Conservation (phyloP, 768 basidiomycete species). For the Amanita brunnescens region DNA sequence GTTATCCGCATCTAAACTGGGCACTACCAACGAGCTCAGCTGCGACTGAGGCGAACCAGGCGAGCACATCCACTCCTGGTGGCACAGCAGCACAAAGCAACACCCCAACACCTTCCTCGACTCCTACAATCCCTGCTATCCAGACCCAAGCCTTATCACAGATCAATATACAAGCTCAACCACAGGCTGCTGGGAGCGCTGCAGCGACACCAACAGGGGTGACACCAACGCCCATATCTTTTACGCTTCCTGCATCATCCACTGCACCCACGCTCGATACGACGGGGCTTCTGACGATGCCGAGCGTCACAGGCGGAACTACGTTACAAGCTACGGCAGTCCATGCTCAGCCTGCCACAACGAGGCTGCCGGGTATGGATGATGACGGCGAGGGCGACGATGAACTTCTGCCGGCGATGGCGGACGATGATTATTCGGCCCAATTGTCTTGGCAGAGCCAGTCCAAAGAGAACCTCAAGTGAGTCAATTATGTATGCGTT, state of each 20-base stretch:
- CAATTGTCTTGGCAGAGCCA: conserved; percentile 80
- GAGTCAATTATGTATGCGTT: conserved; percentile 4
- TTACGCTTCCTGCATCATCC: not conserved
- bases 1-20: conserved; percentile 7
- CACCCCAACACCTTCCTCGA: not conserved
- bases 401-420: conserved; percentile 76
- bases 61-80: not conserved
- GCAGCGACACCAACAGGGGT: not conserved
- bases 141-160: conserved; percentile 2
- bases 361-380: conserved; percentile 20
- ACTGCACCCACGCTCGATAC: conserved; percentile 12
- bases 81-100: conserved; percentile 7
- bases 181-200: not conserved
- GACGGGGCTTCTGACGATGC: conserved; percentile 15
- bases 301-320: conserved; percentile 10
- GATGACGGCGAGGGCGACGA: conserved; percentile 72
- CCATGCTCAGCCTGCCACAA: conserved; percentile 4
- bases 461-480: conserved; percentile 85
- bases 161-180: not conserved
- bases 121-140: not conserved
- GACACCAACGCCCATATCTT: not conserved
- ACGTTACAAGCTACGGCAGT: conserved; percentile 10
- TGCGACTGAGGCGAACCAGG: conserved; percentile 3
- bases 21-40: conserved; percentile 9
- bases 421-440: conserved; percentile 82